Evolutionary conservation across 495 filamentous ascomycete genomes (phyloP).

Genomic region (Rusavskia elegans): DNA sequence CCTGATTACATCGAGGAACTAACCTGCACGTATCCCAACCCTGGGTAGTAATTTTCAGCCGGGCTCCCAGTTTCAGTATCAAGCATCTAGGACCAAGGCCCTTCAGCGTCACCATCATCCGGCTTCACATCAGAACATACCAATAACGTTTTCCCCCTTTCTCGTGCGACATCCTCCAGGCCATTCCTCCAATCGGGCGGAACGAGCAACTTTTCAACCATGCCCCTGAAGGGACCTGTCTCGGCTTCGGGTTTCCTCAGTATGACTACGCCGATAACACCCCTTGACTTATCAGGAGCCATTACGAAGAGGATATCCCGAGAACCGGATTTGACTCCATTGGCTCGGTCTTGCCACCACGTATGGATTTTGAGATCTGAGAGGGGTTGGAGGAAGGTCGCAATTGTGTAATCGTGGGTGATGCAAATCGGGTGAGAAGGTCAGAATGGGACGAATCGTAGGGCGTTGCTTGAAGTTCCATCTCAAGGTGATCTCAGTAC

Average conservation of each 20-base stretch:
- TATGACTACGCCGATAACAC: neutral
- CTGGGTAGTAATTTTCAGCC: neutral
- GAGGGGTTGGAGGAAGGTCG: neutral
- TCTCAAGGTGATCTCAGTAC: too few species aligned
- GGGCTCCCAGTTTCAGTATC: neutral
- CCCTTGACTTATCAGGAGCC: neutral
- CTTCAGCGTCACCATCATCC: too few species aligned
- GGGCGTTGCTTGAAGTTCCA: too few species aligned
- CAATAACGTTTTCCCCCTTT: neutral
- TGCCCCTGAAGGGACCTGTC: neutral
- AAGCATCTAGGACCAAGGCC: neutral
- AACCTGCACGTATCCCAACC: neutral
- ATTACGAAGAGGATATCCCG: neutral
- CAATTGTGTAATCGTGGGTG: conserved; percentile 5
- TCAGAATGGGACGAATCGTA: neutral
- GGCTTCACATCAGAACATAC: neutral
- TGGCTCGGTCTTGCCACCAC: neutral
- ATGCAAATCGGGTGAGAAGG: neutral
- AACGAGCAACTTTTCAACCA: neutral
- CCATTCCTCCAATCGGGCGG: neutral
- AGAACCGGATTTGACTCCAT: neutral
- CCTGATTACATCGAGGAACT: neutral
- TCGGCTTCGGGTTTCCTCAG: neutral
- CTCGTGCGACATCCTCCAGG: neutral
- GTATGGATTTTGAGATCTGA: neutral